A percentile compares a stretch with the other conserved stretches of the same genome.
These are phyloP conservation scores for Colletotrichum gloeosporioides DNA, from an alignment of 2,329 filamentous ascomycete species.

Conservation along the genomic window DNA sequence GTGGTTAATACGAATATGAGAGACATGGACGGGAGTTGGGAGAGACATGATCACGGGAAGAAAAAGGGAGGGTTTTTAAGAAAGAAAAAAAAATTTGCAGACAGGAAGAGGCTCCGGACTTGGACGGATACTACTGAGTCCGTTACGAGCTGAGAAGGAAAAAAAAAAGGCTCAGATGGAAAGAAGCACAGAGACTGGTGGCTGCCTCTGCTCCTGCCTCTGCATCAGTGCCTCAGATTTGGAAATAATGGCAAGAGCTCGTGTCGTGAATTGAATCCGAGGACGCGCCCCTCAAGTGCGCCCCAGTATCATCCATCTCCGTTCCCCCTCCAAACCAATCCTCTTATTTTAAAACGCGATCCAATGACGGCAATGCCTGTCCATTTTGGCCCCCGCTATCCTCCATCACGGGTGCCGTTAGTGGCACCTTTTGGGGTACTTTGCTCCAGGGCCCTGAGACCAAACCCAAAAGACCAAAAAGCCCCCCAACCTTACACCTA, in stretches of 20 bases:
- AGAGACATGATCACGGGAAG: background rate
- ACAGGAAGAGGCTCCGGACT: background rate
- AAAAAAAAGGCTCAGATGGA: background rate
- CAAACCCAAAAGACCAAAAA: background rate
- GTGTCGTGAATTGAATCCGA: background rate
- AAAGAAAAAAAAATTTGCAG: background rate
- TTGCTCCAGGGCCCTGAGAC: background rate
- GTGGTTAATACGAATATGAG: background rate
- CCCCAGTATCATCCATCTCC: background rate
- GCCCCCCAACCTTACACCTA: background rate
- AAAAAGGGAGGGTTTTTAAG: background rate
- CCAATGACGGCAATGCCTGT: conserved; percentile 18
- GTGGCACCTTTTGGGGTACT: background rate
- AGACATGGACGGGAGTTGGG: background rate
- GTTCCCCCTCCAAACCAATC: conserved; percentile 6
- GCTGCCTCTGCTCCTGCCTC: background rate
- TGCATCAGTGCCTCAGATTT: background rate
- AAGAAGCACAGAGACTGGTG: background rate
- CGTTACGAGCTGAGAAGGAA: background rate
- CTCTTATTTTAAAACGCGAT: conserved; percentile 18
- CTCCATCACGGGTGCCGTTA: background rate
- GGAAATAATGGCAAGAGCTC: background rate
- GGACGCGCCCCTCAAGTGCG: background rate
- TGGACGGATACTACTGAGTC: background rate
- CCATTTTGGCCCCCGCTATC: background rate